Evolutionary conservation across 768 basidiomycete species (phyloP).

Genomic region (Lactifluus volemus): DNA sequence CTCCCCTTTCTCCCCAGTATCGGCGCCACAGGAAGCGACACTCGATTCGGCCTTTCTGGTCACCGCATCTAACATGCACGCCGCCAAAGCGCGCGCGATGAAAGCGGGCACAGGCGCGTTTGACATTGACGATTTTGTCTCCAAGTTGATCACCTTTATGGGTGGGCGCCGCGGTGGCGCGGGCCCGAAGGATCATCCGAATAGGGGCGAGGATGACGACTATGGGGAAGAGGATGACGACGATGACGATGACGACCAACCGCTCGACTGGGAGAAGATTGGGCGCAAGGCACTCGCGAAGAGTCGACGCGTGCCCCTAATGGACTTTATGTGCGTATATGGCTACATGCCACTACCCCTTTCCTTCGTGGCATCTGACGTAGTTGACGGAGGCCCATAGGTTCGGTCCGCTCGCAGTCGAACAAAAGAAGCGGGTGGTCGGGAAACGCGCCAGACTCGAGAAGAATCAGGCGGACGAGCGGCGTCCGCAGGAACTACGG

Average conservation of each 20-base stretch:
- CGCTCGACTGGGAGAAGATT: slow-evolving; percentile 77
- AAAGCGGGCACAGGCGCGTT: slow-evolving; percentile 84
- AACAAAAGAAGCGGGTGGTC: slow-evolving; percentile 66
- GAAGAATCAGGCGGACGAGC: slow-evolving; percentile 59
- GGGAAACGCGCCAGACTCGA: slow-evolving; percentile 60
- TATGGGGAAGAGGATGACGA: slow-evolving; percentile 35
- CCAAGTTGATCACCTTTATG: slow-evolving; percentile 67
- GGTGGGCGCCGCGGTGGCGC: slow-evolving; percentile 51
- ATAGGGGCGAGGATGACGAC: slow-evolving; percentile 36
- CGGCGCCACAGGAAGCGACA: slow-evolving; percentile 59
- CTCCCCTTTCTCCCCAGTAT: background rate
- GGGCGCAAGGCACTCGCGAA: slow-evolving; percentile 78
- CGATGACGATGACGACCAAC: slow-evolving; percentile 30
- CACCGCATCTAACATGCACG: slow-evolving; percentile 67
- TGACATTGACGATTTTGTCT: slow-evolving; percentile 86
- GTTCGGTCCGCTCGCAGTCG: slow-evolving; percentile 84
- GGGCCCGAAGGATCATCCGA: slow-evolving; percentile 25
- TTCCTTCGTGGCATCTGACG: slow-evolving; percentile 11
- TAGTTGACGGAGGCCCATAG: slow-evolving; percentile 33
- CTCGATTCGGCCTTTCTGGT: slow-evolving; percentile 80
- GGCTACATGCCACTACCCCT: background rate
- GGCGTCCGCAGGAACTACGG: slow-evolving; percentile 69
- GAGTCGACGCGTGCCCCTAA: slow-evolving; percentile 67
- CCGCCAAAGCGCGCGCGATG: slow-evolving; percentile 85
- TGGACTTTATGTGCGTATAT: slow-evolving; percentile 77